A percentile compares a stretch with the other conserved stretches of the same genome.
These are phyloP conservation scores for Aspergillus transmontanensis DNA, from an alignment of 2,329 filamentous ascomycete species.

Conservation along the genomic window DNA sequence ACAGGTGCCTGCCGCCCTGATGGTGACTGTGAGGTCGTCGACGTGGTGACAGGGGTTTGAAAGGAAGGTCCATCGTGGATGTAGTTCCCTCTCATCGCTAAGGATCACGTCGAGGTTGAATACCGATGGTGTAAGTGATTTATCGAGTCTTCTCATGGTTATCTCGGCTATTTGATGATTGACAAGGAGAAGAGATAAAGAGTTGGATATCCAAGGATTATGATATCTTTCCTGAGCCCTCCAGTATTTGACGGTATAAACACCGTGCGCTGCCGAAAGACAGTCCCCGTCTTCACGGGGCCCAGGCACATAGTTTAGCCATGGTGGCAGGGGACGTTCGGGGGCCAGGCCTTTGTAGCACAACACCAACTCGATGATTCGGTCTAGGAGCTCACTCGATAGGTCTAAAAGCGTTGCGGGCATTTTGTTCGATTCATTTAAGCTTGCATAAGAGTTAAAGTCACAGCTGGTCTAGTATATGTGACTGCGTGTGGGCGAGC, in stretches of 20 bases:
- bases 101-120: neutral
- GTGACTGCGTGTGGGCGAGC: neutral
- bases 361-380: conserved; percentile 4
- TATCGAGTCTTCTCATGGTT: neutral
- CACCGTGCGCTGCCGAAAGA: neutral
- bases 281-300: neutral
- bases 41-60: neutral
- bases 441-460: neutral
- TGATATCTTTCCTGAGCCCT: neutral
- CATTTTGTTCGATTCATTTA: neutral
- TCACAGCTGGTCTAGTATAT: neutral
- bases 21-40: neutral
- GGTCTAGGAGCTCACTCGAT: conserved; percentile 2
- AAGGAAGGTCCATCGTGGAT: conserved; percentile 1
- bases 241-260: neutral
- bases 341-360: neutral
- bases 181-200: neutral
- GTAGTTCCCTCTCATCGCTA: conserved; percentile 1
- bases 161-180: neutral
- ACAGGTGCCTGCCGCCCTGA: neutral
- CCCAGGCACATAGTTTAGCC: neutral
- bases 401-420: neutral
- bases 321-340: neutral
- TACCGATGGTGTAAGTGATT: neutral
- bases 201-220: neutral